phyloP scores from a whole-genome alignment of 495 filamentous ascomycete genomes.

The Neurospora cerealis region DNA sequence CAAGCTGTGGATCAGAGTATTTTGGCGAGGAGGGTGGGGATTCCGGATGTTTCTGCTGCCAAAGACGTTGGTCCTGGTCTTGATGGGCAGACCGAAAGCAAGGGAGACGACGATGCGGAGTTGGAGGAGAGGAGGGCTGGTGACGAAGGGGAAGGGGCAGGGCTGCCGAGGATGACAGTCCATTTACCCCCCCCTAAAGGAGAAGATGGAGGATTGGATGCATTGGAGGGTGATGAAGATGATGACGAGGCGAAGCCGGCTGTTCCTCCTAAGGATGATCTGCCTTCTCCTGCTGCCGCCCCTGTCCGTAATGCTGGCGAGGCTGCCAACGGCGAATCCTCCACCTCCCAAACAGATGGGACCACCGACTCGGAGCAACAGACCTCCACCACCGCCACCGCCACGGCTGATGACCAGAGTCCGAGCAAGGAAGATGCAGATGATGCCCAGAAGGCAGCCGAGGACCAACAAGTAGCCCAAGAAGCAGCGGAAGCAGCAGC shows the following conservation, averaged over 20 bases:
- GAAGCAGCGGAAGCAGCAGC: not conserved
- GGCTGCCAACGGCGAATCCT: too few relatives aligned
- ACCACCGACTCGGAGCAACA: too few relatives aligned
- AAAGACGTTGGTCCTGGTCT: not conserved
- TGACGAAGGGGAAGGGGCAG: conserved; percentile 10
- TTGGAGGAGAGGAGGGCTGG: conserved; percentile 11
- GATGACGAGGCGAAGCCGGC: not conserved
- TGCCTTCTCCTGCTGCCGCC: not conserved
- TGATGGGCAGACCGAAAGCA: not conserved
- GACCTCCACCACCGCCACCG: too few relatives aligned
- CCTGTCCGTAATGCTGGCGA: not conserved
- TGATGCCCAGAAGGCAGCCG: conserved; percentile 3
- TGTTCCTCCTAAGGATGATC: not conserved
- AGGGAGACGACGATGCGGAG: conserved; percentile 12
- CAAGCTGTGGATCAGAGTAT: conserved; percentile 45
- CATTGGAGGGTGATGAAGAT: not conserved
- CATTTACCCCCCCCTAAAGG: conserved; percentile 16
- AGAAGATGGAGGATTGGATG: conserved; percentile 31
- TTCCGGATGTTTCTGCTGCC: conserved; percentile 15
- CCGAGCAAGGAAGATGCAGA: too few relatives aligned
- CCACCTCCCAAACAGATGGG: too few relatives aligned
- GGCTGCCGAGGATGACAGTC: conserved; percentile 19
- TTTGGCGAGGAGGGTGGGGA: conserved; percentile 33
- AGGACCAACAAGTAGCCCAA: not conserved
- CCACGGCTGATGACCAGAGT: too few relatives aligned